Evolutionary conservation across 306 rosid species (phyloP), one percentile per base, ranked within the genome.

Genomic region (Echinosophora koreensis): DNA sequence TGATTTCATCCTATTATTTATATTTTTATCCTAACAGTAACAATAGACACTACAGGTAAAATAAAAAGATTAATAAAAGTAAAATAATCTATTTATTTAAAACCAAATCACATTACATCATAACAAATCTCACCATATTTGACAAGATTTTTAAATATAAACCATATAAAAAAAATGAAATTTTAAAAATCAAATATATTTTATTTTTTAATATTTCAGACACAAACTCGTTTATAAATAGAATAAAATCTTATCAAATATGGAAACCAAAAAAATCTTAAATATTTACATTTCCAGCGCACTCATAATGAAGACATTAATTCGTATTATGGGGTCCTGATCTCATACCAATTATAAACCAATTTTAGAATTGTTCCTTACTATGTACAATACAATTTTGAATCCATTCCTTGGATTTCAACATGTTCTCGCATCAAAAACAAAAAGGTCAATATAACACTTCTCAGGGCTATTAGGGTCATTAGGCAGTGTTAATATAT

Each of bases 391-490:
- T 57, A 58, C 9, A 9, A 56, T 28, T 60, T 28, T 60, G 27
- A 63, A 32, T 71, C 39, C 9, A 18, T 63, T 51, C 74, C 49
- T 9, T 35, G n/a, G 42, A 67, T 15, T 56, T 80, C 3, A n/a
- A 27, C 12, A 12, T 3, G 22, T 4, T 39, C 63, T 35, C 8
- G 15, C 42, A 50, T 28, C 14, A 62, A 62, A 67, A 66, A 42
- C 55, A 16, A n/a, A 4, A 49, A 22, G 16, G 55, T 39, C 49
- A 37, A 15, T 6, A 50, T 4, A 7, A 22, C 63, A n/a, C 16
- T 59, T 35, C 5, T 15, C 28, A 52, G 11, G 28, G 11, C 8
- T 56, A 7, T 32, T 17, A 2, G 28, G 34, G 65, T 62, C 66
- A 66, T 59, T 30, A 28, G 6, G 2, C 42, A 57, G 44, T n/a